These are phyloP conservation scores for Saccharomycopsis capsularis DNA, from an alignment of 805 yeast genomes.

Conservation along the genomic window DNA sequence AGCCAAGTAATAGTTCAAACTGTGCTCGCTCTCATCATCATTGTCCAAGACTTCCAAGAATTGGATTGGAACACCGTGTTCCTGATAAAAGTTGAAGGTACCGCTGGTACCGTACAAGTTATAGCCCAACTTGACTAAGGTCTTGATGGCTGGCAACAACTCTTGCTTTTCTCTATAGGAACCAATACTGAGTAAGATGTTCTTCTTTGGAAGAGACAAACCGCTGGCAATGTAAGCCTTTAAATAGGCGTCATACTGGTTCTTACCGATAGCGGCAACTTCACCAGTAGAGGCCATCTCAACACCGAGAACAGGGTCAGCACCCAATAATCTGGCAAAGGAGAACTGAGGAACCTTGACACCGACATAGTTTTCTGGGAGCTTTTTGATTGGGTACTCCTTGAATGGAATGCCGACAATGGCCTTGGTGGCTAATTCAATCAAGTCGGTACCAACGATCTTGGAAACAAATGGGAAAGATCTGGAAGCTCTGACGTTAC, in stretches of 20 bases:
- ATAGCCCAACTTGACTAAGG: slow-evolving; percentile 76
- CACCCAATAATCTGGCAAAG: slow-evolving; percentile 93
- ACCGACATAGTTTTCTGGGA: slow-evolving; percentile 93
- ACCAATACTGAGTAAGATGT: slow-evolving; percentile 89
- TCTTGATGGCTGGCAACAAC: slow-evolving; percentile 78
- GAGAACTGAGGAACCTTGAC: slow-evolving; percentile 97
- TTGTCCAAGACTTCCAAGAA: slow-evolving; percentile 79
- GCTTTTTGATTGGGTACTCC: slow-evolving; percentile 83
- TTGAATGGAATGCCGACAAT: slow-evolving; percentile 80
- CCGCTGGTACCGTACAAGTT: slow-evolving; percentile 96
- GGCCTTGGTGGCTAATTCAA: slow-evolving; percentile 96
- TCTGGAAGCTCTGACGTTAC: slow-evolving; percentile 98
- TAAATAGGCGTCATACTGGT: slow-evolving; percentile 95
- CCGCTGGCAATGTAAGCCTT: slow-evolving; percentile 94
- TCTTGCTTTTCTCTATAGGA: slow-evolving; percentile 95
- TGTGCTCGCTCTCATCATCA: slow-evolving; percentile 77
- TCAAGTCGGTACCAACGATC: slow-evolving; percentile 92
- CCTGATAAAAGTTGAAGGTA: slow-evolving; percentile 96
- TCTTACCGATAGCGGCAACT: slow-evolving; percentile 93
- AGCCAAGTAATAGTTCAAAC: slow-evolving; percentile 93
- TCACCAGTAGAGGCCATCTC: slow-evolving; percentile 99
- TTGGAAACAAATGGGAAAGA: slow-evolving; percentile 98
- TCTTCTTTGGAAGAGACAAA: slow-evolving; percentile 89
- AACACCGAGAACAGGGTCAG: slow-evolving; percentile 96
- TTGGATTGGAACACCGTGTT: slow-evolving; percentile 89